Base-by-base conservation (phyloP, 768 basidiomycete genomes). In the Boletus rubescentipes region DNA sequence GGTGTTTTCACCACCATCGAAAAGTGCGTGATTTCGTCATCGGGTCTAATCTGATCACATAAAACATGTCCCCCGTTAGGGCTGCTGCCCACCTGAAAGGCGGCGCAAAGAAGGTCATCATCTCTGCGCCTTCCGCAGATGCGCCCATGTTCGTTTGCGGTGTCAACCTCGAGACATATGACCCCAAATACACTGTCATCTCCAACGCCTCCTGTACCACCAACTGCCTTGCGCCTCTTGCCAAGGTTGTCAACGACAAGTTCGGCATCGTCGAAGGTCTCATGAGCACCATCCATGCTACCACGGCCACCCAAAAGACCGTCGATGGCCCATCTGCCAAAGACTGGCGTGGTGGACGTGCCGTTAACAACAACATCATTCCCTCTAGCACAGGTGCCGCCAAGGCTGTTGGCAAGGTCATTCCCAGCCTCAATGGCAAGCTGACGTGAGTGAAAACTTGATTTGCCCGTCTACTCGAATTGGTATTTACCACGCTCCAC, bases 131-230 rank as follows among this genome's bases (percentile, higher is more conserved):
- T 62, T 98, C 96, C n/a, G 83, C 92, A 31, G 92, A 95, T 71
- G 93, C 93, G 7, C 93, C 93, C 63, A 95, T 95, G 93, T 94
- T 84, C 74, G 93, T 95, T 49, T 82, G 81, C 63, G 93, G 91
- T 80, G 96, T 98, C 75, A 98, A 99, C 80, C 85, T 97, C 60
- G 93, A 97, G 58, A 62, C 78, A 37, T 98, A 99, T 76, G 86
- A 97, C 73, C 74, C 93, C 63, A 86, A 88, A 71, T 84, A 92
- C 82, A 83, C 80, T 52, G 92, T 99, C 65, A 91, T 98, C 75
- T 99, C 96, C 64, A 98, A 99, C 76, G 96, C 96, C 30, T 98
- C 95, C 20, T 98, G 96, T 86, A 98, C 96, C 42, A 99, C 96
- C 74, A 99, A 99, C 87, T 99, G 96, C 77, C 84, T 99, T 55